Percentiles rank a stretch among this genome's conserved stretches.
These are phyloP conservation scores for Maudiozyma serrabonitensis DNA, from an alignment of 805 yeast species.

Conservation along the genomic window DNA sequence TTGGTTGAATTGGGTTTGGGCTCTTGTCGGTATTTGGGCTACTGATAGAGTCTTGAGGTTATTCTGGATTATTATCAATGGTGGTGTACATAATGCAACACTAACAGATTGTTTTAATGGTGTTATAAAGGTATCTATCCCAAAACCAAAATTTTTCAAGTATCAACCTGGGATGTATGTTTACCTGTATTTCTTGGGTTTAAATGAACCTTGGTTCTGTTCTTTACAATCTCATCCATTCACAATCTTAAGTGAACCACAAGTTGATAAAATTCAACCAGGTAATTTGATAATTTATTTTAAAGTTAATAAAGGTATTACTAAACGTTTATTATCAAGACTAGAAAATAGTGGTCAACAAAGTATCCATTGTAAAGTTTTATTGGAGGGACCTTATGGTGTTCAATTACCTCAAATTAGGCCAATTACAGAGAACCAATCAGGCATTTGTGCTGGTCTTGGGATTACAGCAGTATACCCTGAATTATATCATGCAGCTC, in stretches of 20 bases:
- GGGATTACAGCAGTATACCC: constrained; percentile 45
- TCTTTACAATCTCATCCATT: constrained; percentile 60
- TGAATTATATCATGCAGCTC: constrained; percentile 29
- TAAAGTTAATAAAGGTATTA: constrained; percentile 50
- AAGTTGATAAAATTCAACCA: constrained; percentile 25
- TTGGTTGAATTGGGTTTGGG: constrained; percentile 43
- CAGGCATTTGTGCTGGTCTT: constrained; percentile 42
- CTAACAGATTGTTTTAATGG: constrained; percentile 23
- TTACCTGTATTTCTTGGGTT: constrained; percentile 47
- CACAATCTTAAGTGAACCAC: constrained; percentile 38
- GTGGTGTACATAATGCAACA: constrained; percentile 20
- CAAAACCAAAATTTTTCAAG: constrained; percentile 38
- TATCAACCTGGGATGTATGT: constrained; percentile 48
- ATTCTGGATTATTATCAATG: constrained; percentile 27
- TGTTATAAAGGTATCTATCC: constrained; percentile 33
- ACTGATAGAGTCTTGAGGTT: constrained; percentile 43
- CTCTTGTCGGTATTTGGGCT: constrained; percentile 38
- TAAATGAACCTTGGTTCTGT: constrained; percentile 40
- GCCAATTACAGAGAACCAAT: constrained; percentile 31
- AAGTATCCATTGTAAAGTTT: constrained; percentile 29
- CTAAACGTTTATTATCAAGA: constrained; percentile 33
- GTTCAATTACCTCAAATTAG: constrained; percentile 28
- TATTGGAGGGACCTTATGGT: constrained; percentile 61
- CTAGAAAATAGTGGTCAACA: constrained; percentile 26
- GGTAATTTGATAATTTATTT: constrained; percentile 32